Conservation (phyloP, 495 filamentous ascomycete genomes). For the Aspergillus nanangensis region DNA sequence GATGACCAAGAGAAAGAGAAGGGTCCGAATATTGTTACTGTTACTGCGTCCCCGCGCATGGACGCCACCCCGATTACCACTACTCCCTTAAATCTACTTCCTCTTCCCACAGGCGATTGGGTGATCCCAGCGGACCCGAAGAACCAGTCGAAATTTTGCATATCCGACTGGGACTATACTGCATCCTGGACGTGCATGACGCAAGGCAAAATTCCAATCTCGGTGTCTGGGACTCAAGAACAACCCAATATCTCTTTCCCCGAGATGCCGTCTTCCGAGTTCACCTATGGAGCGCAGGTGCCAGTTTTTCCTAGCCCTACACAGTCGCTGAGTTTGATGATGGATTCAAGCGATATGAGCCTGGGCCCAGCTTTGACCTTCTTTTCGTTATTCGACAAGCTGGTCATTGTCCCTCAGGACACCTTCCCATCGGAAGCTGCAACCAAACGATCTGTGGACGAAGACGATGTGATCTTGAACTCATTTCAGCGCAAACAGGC, state of each 20-base stretch:
- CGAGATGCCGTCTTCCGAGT: constrained; percentile 19
- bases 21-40: constrained; percentile 40
- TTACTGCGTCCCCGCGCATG: constrained; percentile 52
- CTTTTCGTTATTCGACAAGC: constrained; percentile 67
- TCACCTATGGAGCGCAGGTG: constrained; percentile 63
- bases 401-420: constrained; percentile 65
- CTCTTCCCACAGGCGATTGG: constrained; percentile 62
- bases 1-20: constrained; percentile 15
- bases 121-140: constrained; percentile 54
- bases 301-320: constrained; percentile 47
- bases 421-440: constrained; percentile 31
- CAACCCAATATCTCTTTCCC: constrained; percentile 24
- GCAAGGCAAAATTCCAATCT: constrained; percentile 35
- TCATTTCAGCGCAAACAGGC: constrained; percentile 36
- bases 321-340: constrained; percentile 54
- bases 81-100: constrained; percentile 52
- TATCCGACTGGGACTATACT: constrained; percentile 53
- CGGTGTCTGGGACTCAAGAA: constrained; percentile 17
- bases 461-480: constrained; percentile 21
- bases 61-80: constrained; percentile 60
- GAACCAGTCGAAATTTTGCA: constrained; percentile 60
- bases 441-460: constrained; percentile 25
- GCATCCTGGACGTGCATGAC: constrained; percentile 66
- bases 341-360: constrained; percentile 55
- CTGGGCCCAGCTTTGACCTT: constrained; percentile 77